A percentile compares a stretch with the other conserved stretches of the same genome.
Evolutionary conservation across 306 rosid genomes (phyloP).

Genomic region (Prunus mira): DNA sequence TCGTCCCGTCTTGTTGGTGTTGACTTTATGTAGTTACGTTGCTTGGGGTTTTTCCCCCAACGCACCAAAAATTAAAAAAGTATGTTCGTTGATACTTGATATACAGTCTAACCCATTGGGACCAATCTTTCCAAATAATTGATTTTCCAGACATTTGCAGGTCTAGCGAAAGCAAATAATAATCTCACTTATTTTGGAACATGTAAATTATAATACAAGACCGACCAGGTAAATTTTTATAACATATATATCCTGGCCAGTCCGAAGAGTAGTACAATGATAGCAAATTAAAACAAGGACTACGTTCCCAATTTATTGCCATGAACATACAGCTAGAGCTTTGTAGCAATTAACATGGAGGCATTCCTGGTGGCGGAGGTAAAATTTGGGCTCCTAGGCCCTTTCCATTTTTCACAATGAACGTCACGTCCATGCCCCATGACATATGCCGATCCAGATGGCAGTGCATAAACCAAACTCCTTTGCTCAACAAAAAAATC

Average conservation of each 20-base stretch:
- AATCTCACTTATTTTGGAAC: background rate
- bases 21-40: too few species aligned
- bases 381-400: background rate
- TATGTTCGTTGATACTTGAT: background rate
- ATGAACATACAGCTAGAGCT: background rate
- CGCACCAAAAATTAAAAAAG: too few species aligned
- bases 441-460: constrained; percentile 28
- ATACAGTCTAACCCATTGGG: background rate
- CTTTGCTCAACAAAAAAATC: background rate
- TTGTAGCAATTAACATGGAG: constrained; percentile 19
- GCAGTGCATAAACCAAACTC: constrained; percentile 36
- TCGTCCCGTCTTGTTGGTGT: too few species aligned
- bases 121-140: background rate
- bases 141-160: background rate
- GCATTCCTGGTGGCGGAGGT: constrained; percentile 34
- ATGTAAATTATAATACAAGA: background rate
- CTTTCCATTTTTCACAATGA: constrained; percentile 29
- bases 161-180: background rate
- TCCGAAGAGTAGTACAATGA: background rate
- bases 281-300: background rate
- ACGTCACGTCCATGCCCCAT: constrained; percentile 31
- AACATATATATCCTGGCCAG: background rate
- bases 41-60: too few species aligned
- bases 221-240: background rate
- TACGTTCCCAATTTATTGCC: background rate